Percentiles rank a stretch among this genome's conserved stretches.
phyloP scores from a whole-genome alignment of 805 yeast species.

The Ogataea pignaliae region DNA sequence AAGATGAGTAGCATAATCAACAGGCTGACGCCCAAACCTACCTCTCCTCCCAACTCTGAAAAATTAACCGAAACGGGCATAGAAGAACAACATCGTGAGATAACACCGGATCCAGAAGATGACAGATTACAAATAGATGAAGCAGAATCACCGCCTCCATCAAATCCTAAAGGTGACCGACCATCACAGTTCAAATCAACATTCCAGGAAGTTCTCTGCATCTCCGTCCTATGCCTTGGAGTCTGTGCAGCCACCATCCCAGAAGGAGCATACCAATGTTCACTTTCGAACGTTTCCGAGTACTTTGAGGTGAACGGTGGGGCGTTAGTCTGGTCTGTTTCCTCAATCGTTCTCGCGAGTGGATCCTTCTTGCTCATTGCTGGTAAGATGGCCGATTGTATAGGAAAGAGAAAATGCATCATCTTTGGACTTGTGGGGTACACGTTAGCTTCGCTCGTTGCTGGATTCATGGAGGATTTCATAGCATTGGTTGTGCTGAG shows the following conservation, averaged over 20 bases:
- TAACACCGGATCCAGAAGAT: no score
- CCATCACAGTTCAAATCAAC: slow-evolving; percentile 29
- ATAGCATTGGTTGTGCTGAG: slow-evolving; percentile 32
- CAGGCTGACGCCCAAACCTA: no score
- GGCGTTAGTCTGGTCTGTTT: slow-evolving; percentile 34
- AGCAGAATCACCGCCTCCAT: neutral
- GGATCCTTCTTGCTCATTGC: slow-evolving; percentile 34
- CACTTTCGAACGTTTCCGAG: slow-evolving; percentile 28
- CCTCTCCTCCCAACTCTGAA: no score
- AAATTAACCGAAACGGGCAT: no score
- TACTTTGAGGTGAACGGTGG: slow-evolving; percentile 33
- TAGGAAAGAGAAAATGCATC: slow-evolving; percentile 33
- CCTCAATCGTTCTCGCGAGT: slow-evolving; percentile 31
- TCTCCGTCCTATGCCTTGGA: slow-evolving; percentile 29
- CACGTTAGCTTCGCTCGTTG: slow-evolving; percentile 13
- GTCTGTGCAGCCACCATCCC: slow-evolving; percentile 31
- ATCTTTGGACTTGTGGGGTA: slow-evolving; percentile 15
- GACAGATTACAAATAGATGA: neutral
- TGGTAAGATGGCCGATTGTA: slow-evolving; percentile 35
- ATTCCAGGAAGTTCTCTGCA: slow-evolving; percentile 28
- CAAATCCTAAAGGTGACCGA: slow-evolving; percentile 14
- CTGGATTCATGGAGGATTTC: slow-evolving; percentile 30
- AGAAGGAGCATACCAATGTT: slow-evolving; percentile 30
- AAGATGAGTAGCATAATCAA: no score
- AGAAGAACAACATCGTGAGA: no score